These are phyloP conservation scores for Fusarium buharicum DNA, from an alignment of 2,329 filamentous ascomycete species.

Conservation along the genomic window DNA sequence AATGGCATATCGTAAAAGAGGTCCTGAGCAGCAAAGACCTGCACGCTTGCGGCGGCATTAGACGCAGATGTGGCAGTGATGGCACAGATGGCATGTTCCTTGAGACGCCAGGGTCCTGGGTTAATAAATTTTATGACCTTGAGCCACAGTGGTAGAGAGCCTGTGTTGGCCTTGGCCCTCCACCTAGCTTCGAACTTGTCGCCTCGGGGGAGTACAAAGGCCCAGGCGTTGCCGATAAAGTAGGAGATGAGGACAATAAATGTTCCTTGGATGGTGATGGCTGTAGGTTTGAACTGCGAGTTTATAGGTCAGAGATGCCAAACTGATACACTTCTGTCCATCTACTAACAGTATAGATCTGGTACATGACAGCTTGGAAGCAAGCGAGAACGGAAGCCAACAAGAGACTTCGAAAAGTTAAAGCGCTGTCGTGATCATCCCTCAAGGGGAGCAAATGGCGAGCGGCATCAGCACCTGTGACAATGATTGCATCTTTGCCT, in stretches of 20 bases:
- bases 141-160: conserved; percentile 56
- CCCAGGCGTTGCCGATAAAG: conserved; percentile 59
- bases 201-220: conserved; percentile 58
- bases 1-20: conserved; percentile 63
- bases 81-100: conserved; percentile 65
- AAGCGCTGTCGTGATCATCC: conserved; percentile 61
- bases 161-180: conserved; percentile 55
- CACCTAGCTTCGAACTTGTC: conserved; percentile 61
- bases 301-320: conserved; percentile 1
- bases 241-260: conserved; percentile 69
- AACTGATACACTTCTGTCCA: too few species aligned
- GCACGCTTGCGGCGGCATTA: conserved; percentile 56
- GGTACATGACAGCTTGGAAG: conserved; percentile 65
- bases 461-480: conserved; percentile 63
- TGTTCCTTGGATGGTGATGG: conserved; percentile 59
- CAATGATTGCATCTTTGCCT: conserved; percentile 58
- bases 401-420: conserved; percentile 65
- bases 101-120: conserved; percentile 61
- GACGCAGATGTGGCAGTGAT: conserved; percentile 66
- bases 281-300: conserved; percentile 63
- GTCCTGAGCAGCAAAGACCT: conserved; percentile 60
- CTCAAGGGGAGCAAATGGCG: conserved; percentile 60
- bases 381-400: conserved; percentile 60
- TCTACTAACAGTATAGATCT: conserved; percentile 62
- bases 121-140: conserved; percentile 59